Base-by-base conservation (phyloP, 2,329 filamentous ascomycete species). In the Lachnellula arida region DNA sequence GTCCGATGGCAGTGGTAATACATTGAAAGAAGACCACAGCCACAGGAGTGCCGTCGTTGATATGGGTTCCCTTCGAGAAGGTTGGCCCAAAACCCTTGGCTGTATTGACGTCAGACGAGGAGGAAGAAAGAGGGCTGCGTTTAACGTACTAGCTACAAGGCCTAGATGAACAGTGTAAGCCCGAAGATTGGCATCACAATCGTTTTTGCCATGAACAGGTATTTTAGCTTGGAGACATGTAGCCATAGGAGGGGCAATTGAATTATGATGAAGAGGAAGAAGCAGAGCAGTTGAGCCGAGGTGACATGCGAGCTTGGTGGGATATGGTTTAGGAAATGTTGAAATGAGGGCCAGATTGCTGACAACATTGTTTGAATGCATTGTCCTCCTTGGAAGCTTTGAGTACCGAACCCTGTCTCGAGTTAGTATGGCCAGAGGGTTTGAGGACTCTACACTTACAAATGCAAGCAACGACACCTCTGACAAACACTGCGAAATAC, bases 261-360 rank as follows among this genome's bases (percentile, higher is more conserved):
- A 3, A 56, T 32, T 23, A 28, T 35, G 46, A 51, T 54, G 48
- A 56, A 61, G 11, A 84, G 60, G 57, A 84, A 76, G 62, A 80
- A 80, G 23, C 73, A 74, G 17, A 81, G 62, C 73, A 84, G 74
- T 7, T 77, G 76, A 56, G 80, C 75, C 5, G 76, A 80, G 8
- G 77, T 79, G 47, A 82, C 81, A 17, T 80, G 79, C 14, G 44
- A 43, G 22, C 78, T 74, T 4, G 66, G 71, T 1, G 68, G 70
- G 2, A 84, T 72, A n/a, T 73, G 70, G 61, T 85, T 85, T 0
- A 75, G 73, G 9, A 84, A 70, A 23, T 54, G 19, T 0, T 71
- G 70, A 2, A 76, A 84, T 15, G 74, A 77, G 0, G 81, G 81
- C 77, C 79, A 82, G 46, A 74, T 72, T 22, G 74, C 72, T 2